Evolutionary conservation across 108 stramenopile species (phyloP).

Genomic region (Nannochloropsis oceanica): DNA sequence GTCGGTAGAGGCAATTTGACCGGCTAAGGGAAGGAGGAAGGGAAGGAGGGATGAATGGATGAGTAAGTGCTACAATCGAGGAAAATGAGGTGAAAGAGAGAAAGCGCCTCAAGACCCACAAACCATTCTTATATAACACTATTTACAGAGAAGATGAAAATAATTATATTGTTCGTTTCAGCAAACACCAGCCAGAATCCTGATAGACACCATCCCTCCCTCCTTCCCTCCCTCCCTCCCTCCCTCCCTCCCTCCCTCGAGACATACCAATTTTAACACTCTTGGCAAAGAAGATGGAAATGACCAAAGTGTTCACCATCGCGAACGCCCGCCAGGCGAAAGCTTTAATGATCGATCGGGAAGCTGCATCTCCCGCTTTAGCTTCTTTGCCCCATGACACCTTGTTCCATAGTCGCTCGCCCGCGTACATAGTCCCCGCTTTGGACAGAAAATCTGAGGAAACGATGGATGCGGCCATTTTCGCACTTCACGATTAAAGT

Average conservation of each 20-base stretch:
- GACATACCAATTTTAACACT: constrained; percentile 28
- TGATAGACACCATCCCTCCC: too few species aligned
- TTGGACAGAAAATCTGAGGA: constrained; percentile 85
- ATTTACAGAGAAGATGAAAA: too few species aligned
- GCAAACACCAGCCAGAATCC: too few species aligned
- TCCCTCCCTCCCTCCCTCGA: constrained; percentile 42
- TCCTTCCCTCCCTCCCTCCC: neutral
- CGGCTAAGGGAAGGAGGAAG: constrained; percentile 42
- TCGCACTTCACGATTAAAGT: constrained; percentile 13
- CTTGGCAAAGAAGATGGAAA: constrained; percentile 50
- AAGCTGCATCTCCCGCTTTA: constrained; percentile 52
- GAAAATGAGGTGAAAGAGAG: too few species aligned
- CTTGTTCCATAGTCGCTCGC: constrained; percentile 88
- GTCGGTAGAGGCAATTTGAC: constrained; percentile 76
- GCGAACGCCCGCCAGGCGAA: constrained; percentile 85
- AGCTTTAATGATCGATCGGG: constrained; percentile 70
- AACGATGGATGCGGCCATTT: constrained; percentile 61
- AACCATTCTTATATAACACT: too few species aligned
- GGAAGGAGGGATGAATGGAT: neutral
- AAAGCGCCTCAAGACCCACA: too few species aligned
- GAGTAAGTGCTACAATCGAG: too few species aligned
- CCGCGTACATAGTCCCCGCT: constrained; percentile 81
- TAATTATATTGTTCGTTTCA: too few species aligned
- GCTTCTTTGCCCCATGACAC: constrained; percentile 20
- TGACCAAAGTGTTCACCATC: constrained; percentile 67